phyloP scores from a whole-genome alignment of 192 early-diverging fungal genomes.

The Backusella mclennaniae region DNA sequence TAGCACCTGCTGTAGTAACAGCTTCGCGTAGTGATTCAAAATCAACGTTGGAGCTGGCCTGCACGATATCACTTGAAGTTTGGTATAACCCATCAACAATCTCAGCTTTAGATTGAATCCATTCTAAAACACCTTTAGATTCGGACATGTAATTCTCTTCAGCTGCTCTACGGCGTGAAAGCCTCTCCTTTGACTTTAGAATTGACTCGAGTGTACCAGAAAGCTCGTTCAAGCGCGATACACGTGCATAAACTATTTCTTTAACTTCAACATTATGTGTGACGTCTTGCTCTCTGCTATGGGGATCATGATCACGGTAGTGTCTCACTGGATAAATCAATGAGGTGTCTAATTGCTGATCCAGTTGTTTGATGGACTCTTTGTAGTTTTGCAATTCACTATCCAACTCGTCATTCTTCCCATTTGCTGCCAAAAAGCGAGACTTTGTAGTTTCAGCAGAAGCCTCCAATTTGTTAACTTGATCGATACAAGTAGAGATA shows the following conservation, averaged over 20 bases:
- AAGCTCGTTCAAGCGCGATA: conserved; percentile 15
- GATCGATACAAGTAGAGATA: not conserved
- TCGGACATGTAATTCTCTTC: conserved; percentile 18
- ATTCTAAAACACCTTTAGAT: conserved; percentile 13
- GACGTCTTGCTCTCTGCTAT: conserved; percentile 3
- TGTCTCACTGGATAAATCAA: conserved; percentile 11
- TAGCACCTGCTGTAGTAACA: conserved; percentile 8
- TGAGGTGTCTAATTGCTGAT: not conserved
- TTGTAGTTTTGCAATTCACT: not conserved
- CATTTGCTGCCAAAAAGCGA: conserved; percentile 9
- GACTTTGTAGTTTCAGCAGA: conserved; percentile 17
- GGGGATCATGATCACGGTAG: not conserved
- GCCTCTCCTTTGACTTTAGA: conserved; percentile 21
- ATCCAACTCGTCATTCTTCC: not conserved
- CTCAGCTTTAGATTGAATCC: conserved; percentile 18
- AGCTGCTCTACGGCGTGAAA: conserved; percentile 21
- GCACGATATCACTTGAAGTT: not conserved
- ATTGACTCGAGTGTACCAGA: conserved; percentile 19
- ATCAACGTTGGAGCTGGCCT: not conserved
- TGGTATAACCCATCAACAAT: not conserved
- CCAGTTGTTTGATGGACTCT: not conserved
- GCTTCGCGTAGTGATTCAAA: not conserved
- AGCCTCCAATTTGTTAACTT: conserved; percentile 1
- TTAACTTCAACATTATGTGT: conserved; percentile 10
- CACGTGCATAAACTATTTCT: conserved; percentile 14